These are phyloP conservation scores for Trichophyton schoenleinii DNA, from an alignment of 2,329 filamentous ascomycete genomes.

Conservation along the genomic window DNA sequence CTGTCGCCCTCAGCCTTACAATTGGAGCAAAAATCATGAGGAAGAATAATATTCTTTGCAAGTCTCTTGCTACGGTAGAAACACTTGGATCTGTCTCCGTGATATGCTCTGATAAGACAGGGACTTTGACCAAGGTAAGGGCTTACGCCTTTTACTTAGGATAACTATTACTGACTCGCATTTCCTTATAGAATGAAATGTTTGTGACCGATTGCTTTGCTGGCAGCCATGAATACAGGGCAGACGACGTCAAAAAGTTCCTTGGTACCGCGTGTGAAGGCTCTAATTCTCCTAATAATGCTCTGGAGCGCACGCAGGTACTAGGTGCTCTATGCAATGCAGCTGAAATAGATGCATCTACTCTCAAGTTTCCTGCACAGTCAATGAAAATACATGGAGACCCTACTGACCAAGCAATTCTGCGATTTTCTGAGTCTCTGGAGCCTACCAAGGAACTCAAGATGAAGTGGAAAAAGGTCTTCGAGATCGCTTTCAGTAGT, in stretches of 20 bases:
- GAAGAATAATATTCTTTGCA: slow-evolving; percentile 65
- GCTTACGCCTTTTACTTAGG: neutral
- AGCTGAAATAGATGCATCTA: slow-evolving; percentile 59
- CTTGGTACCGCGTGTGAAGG: slow-evolving; percentile 16
- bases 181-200: slow-evolving; percentile 51
- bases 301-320: slow-evolving; percentile 37
- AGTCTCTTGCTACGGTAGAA: slow-evolving; percentile 66
- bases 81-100: slow-evolving; percentile 61
- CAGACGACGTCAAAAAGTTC: slow-evolving; percentile 41
- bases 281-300: slow-evolving; percentile 21
- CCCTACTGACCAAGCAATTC: slow-evolving; percentile 62
- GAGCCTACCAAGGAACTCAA: slow-evolving; percentile 49
- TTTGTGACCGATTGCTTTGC: slow-evolving; percentile 56
- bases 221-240: slow-evolving; percentile 40
- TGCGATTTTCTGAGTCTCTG: slow-evolving; percentile 57
- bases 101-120: slow-evolving; percentile 67
- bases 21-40: slow-evolving; percentile 67
- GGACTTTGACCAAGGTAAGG: slow-evolving; percentile 32
- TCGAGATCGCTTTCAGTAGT: slow-evolving; percentile 63
- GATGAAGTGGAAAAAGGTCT: slow-evolving; percentile 52
- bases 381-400: slow-evolving; percentile 59
- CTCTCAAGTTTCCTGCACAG: slow-evolving; percentile 44
- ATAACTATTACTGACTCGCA: neutral
- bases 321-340: slow-evolving; percentile 61
- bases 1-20: slow-evolving; percentile 56